Evolutionary conservation across 164 flowering plant genomes (phyloP), one percentile per base, ranked within the genome.

Genomic region (Macadamia integrifolia): DNA sequence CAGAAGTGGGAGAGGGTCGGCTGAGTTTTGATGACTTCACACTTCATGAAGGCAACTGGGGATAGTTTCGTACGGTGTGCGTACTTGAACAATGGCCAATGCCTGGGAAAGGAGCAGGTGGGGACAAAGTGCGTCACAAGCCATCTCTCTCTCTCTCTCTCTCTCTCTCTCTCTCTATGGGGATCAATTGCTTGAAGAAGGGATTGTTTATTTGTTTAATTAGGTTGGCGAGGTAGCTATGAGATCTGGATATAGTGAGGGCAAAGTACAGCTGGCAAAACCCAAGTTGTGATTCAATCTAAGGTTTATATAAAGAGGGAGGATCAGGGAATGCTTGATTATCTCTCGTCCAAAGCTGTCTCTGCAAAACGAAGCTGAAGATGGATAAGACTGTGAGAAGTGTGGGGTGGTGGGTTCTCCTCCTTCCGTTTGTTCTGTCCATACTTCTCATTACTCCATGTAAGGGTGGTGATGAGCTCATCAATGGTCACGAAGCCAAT

Each of bases 61-160:
- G 5, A 35, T 35, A 35, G 40, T 23, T 23, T 23, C 23, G 23
- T 23, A 23, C 23, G 23, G 23, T 23, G 0, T 23, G 23, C 23
- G 23, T 23, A 23, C 23, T 23, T 23, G 23, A 23, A 23, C 23
- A 23, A 23, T 23, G 23, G 23, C 23, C 23, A 23, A 23, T 23
- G 23, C 23, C 23, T 23, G 23, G 23, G 23, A 23, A 23, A 5
- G 5, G 40, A 2, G 72, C 29, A 57, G 63, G 68, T 73, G 75
- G 76, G 76, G 76, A 74, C 76, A 65, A 65, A 60, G 70, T 74
- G 61, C 17, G 43, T 31, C 18, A 28, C 62, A 74, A 74, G 76
- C 43, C 62, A 74, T 62, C 18, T 43, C 55, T 53, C 50, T 17
- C 0, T 42, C 11, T 10, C 42, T 40, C 0, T 42, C 11, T 10